Evolutionary conservation across 2,329 filamentous ascomycete genomes (phyloP), one percentile per base, ranked within the genome.

Genomic region (Xylariaceae sp.): DNA sequence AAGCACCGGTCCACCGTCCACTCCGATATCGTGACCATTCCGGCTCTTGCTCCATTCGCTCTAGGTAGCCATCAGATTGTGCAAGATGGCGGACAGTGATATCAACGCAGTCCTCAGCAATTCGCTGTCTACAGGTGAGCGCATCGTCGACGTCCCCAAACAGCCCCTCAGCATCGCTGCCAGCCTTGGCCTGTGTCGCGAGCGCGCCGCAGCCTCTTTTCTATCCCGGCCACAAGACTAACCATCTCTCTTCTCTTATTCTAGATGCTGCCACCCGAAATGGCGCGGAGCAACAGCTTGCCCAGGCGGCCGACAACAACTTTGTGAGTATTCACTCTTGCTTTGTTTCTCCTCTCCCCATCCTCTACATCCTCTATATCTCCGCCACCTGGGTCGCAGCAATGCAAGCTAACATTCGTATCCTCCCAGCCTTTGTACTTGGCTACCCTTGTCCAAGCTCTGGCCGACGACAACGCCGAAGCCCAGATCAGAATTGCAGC

Each of bases 51-150:
- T 23, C 56, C 37, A 53, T 49, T 49, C 52, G 48, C 41, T 45
- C 54, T 51, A 56, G 54, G 59, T 47, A 60, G 63, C 61, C 62
- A 57, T 64, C 58, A 53, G 62, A 66, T 71, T 72, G 71, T 70
- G 73, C 75, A 81, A 73, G 76, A 91, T 85, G 82, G 83, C 82
- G 77, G 83, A 71, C 73, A 70, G 74, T 89, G 91, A 97, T 81
- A 95, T 97, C 82, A 96, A 93, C 82, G 88, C 92, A 80, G 93
- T 99, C 81, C 89, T 99, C 82, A 87, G 91, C 79, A 93, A 92
- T 82, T 97, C 94, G 77, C 87, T 97, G 79, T 95, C 92, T 74
- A 84, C 92, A 74, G 93, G 94, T 97, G 81, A 76, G 88, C 77
- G 66, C 65, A 59, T 51, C 39, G 18, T 50, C 52, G 13, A 10